A percentile compares a stretch with the other conserved stretches of the same genome.
These are phyloP conservation scores for Phytophthora pistaciae DNA, from an alignment of 352 stramenopile species.

Conservation along the genomic window DNA sequence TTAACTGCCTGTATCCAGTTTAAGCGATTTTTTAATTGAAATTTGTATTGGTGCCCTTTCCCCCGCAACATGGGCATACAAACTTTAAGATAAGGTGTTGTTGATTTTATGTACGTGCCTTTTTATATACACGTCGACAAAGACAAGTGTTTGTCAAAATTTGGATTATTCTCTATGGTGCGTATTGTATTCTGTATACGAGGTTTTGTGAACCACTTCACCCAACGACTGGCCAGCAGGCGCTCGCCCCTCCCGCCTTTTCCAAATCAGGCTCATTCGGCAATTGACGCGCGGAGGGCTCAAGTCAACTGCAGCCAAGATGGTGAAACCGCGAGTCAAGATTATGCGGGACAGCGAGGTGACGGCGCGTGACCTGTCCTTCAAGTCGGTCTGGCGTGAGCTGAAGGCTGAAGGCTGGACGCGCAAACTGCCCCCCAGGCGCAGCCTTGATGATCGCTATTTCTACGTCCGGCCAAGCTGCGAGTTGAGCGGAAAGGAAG, in stretches of 20 bases:
- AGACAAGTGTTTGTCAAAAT: neutral
- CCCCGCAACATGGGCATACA: neutral
- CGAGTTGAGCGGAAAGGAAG: neutral
- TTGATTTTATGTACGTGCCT: neutral
- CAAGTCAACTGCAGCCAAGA: neutral
- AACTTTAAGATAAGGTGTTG: neutral
- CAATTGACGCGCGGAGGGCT: conserved; percentile 1
- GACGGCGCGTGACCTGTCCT: conserved; percentile 3
- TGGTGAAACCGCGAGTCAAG: neutral
- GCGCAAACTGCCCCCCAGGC: neutral
- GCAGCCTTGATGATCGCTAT: conserved; percentile 17
- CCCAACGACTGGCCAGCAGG: neutral
- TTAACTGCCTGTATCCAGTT: neutral
- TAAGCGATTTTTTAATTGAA: conserved; percentile 3
- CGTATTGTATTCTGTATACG: neutral
- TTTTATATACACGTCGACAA: neutral
- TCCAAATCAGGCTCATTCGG: conserved; percentile 9
- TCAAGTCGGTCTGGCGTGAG: conserved; percentile 20
- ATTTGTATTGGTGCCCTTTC: conserved; percentile 2
- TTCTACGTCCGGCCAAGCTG: neutral
- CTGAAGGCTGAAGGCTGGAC: conserved; percentile 11
- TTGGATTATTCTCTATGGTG: neutral
- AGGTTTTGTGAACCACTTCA: neutral
- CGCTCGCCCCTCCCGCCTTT: conserved; percentile 1
- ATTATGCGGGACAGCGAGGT: conserved; percentile 7